Evolutionary conservation across 129 eudicot genomes (phyloP).

Genomic region (Rutidosis leptorrhynchoides): DNA sequence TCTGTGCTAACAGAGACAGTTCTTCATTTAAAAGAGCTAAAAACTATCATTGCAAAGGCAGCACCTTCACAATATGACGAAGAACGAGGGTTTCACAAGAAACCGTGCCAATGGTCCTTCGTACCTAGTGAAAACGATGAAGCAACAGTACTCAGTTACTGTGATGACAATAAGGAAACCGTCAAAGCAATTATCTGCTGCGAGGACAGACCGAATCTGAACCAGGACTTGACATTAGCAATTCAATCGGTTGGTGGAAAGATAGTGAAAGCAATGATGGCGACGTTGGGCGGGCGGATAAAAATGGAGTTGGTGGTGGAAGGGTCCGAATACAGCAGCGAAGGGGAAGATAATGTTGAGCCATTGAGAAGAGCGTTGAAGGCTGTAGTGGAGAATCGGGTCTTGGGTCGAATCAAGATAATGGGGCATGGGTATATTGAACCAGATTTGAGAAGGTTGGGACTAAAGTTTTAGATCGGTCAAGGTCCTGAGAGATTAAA

Average conservation of each 20-base stretch:
- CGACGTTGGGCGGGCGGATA: constrained; percentile 52
- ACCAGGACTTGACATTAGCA: constrained; percentile 39
- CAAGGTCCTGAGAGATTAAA: constrained; percentile 11
- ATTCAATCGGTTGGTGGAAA: constrained; percentile 35
- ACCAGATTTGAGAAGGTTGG: constrained; percentile 16
- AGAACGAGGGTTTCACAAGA: constrained; percentile 2
- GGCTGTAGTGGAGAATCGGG: constrained; percentile 44
- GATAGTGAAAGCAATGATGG: constrained; percentile 46
- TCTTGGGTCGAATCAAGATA: constrained; percentile 21
- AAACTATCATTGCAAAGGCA: constrained; percentile 19
- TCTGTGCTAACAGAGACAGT: constrained; percentile 52
- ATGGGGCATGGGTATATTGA: background rate
- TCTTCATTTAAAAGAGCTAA: constrained; percentile 44
- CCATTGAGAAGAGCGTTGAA: constrained; percentile 48
- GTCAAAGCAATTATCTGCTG: constrained; percentile 45
- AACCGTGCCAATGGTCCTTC: constrained; percentile 1
- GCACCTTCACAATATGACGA: background rate
- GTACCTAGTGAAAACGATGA: constrained; percentile 46
- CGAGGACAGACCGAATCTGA: constrained; percentile 47
- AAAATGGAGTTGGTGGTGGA: constrained; percentile 39
- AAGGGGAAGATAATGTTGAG: constrained; percentile 39
- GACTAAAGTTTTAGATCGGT: background rate
- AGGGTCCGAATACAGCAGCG: constrained; percentile 23
- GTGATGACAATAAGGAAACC: background rate
- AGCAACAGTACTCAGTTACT: constrained; percentile 7